Evolutionary conservation across 306 rosid genomes (phyloP), one percentile per base, ranked within the genome.

Genomic region (Alnus rubra): DNA sequence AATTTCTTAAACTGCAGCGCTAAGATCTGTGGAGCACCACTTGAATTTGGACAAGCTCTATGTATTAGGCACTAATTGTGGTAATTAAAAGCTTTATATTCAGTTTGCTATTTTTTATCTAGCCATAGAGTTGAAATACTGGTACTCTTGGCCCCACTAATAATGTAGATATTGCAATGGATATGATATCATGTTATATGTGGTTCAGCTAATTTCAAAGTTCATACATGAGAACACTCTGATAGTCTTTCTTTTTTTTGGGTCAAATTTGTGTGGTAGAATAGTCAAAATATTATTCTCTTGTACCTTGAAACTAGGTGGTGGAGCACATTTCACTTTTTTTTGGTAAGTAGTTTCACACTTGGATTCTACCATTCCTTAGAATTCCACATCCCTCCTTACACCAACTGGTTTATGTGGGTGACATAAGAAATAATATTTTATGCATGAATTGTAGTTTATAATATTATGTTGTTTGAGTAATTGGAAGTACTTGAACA

Each of bases 11-110:
- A 84, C 88, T 95, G 97, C 98, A 95, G 98, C 97, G 72, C 85
- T 95, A 86, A 88, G 98, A 88, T 88, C 97, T 62, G 97, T 95
- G 80, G 98, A 95, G 92, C 92, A 84, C 23, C 85, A 91, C 89
- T 82, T 95, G 75, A 92, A 89, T 88, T 88, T 95, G 97, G 98
- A 95, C 73, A 95, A 86, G 91, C 98, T 95, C 82, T 92, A 95
- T 78, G 97, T 95, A 52, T 84, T 95, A 60, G 98, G 98, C 89
- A 95, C 98, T 72, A 95, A 95, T 82, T 95, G 98, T n/a, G 98
- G 98, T 94, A 88, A 75, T 83, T 56, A 23, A 76, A 69, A 74
- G 58, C 63, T 55, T 60, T 8, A 19, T 80, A 51, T 70, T 75
- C 30, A 10, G 63, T 68, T 60, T 63, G 33, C 51, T 79, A n/a